These are phyloP conservation scores for Litsea cubeba DNA, from an alignment of 164 flowering plant species.

Conservation along the genomic window DNA sequence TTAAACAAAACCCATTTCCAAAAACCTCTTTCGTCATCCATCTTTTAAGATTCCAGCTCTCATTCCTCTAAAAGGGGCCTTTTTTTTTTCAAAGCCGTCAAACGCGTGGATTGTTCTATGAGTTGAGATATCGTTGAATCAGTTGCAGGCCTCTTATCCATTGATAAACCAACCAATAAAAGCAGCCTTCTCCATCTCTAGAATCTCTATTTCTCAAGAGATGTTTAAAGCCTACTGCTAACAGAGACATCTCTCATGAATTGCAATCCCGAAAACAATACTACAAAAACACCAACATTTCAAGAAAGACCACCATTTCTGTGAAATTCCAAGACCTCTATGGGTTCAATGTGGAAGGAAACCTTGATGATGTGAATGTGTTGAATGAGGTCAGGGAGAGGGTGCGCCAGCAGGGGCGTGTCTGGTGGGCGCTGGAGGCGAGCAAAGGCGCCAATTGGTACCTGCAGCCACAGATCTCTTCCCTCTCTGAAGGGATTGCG, in stretches of 20 bases:
- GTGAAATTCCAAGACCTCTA: constrained; percentile 94
- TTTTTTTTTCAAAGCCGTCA: too few relatives aligned
- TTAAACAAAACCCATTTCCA: not conserved
- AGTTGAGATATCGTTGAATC: too few relatives aligned
- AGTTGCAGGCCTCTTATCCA: too few relatives aligned
- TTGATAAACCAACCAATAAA: not conserved
- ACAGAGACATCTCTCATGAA: constrained; percentile 48
- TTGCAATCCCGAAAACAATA: constrained; percentile 47
- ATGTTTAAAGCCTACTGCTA: constrained; percentile 54
- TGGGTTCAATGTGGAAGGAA: constrained; percentile 92
- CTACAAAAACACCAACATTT: constrained; percentile 61
- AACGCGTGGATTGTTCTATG: too few relatives aligned
- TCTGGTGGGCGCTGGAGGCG: constrained; percentile 95
- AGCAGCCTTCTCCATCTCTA: not conserved
- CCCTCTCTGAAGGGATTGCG: constrained; percentile 47
- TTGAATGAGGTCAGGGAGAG: constrained; percentile 97
- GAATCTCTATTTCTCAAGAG: constrained; percentile 4
- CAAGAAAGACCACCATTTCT: constrained; percentile 67
- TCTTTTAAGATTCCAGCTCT: not conserved
- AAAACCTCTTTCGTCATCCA: not conserved
- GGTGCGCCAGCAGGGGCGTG: constrained; percentile 84
- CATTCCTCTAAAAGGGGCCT: not conserved
- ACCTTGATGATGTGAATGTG: constrained; percentile 94
- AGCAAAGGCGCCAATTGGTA: constrained; percentile 97
- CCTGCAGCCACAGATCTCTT: constrained; percentile 56